Percentiles rank a stretch among this genome's conserved stretches.
Evolutionary conservation across 768 basidiomycete species (phyloP).

Genomic region (Tremella fuciformis): DNA sequence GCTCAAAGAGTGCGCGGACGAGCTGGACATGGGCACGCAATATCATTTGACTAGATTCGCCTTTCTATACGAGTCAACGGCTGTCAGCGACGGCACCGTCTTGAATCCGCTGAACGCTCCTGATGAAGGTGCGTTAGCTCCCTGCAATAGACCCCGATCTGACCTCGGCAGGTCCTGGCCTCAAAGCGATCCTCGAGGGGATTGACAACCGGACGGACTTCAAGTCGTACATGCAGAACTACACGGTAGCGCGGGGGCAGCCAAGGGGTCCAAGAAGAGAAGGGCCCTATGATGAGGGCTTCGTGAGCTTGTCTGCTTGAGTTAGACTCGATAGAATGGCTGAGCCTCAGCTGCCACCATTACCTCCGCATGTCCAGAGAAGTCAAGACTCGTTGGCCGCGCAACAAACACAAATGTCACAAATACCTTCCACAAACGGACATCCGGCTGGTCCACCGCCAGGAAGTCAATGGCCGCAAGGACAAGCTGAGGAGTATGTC

Average conservation of each 20-base stretch:
- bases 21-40: slow-evolving; percentile 95
- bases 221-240: slow-evolving; percentile 95
- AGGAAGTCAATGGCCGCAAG: slow-evolving; percentile 10
- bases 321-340: not conserved
- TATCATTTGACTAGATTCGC: slow-evolving; percentile 94
- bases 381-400: slow-evolving; percentile 8
- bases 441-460: slow-evolving; percentile 29
- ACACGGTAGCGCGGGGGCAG: slow-evolving; percentile 77
- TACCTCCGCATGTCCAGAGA: slow-evolving; percentile 47
- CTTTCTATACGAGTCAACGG: slow-evolving; percentile 85
- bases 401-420: slow-evolving; percentile 12
- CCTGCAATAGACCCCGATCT: too few species aligned
- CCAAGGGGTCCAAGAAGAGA: slow-evolving; percentile 76
- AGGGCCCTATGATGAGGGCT: slow-evolving; percentile 86
- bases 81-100: slow-evolving; percentile 82
- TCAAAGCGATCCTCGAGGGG: slow-evolving; percentile 80
- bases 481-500: slow-evolving; percentile 24
- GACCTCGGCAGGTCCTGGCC: slow-evolving; percentile 59
- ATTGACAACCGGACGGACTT: slow-evolving; percentile 96
- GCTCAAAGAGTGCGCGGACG: slow-evolving; percentile 91
- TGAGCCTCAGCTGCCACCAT: slow-evolving; percentile 40
- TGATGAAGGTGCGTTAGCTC: slow-evolving; percentile 13
- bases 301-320: slow-evolving; percentile 61
- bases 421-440: slow-evolving; percentile 34
- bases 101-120: slow-evolving; percentile 61